Percentiles rank a stretch among this genome's conserved stretches.
Conservation (phyloP, 768 basidiomycete species). For the Leccinum olivaceopallidum region DNA sequence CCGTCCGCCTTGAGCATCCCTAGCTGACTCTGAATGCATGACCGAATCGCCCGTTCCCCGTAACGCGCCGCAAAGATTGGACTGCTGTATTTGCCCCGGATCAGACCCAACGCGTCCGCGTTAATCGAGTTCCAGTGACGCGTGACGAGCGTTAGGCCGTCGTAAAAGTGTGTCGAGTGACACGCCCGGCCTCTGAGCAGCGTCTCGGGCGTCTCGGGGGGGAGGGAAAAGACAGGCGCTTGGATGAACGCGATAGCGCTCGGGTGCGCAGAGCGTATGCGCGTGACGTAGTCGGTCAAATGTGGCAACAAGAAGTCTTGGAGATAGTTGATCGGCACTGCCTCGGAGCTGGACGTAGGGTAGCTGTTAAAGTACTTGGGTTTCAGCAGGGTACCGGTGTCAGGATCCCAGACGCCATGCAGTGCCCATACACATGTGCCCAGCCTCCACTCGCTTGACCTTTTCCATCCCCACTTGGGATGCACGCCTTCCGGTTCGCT, state of each 20-base stretch:
- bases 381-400: slow-evolving; percentile 61
- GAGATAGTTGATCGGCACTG: slow-evolving; percentile 62
- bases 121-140: slow-evolving; percentile 96
- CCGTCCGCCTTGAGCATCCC: slow-evolving; percentile 76
- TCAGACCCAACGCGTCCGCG: slow-evolving; percentile 89
- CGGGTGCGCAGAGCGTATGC: slow-evolving; percentile 70
- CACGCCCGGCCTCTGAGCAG: slow-evolving; percentile 64
- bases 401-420: slow-evolving; percentile 87
- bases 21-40: slow-evolving; percentile 80
- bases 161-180: slow-evolving; percentile 90
- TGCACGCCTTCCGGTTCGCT: slow-evolving; percentile 54
- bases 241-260: slow-evolving; percentile 89
- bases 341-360: slow-evolving; percentile 27
- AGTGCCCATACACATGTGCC: slow-evolving; percentile 86
- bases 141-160: slow-evolving; percentile 91
- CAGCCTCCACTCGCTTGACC: slow-evolving; percentile 69
- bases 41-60: slow-evolving; percentile 82
- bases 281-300: slow-evolving; percentile 51
- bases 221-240: slow-evolving; percentile 84
- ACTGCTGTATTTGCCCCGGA: slow-evolving; percentile 77
- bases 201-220: slow-evolving; percentile 60
- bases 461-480: slow-evolving; percentile 81
- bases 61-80: slow-evolving; percentile 73
- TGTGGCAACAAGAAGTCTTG: slow-evolving; percentile 81
- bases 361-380: slow-evolving; percentile 74